Conservation (phyloP, 768 basidiomycete species). For the Mycena indigotica region DNA sequence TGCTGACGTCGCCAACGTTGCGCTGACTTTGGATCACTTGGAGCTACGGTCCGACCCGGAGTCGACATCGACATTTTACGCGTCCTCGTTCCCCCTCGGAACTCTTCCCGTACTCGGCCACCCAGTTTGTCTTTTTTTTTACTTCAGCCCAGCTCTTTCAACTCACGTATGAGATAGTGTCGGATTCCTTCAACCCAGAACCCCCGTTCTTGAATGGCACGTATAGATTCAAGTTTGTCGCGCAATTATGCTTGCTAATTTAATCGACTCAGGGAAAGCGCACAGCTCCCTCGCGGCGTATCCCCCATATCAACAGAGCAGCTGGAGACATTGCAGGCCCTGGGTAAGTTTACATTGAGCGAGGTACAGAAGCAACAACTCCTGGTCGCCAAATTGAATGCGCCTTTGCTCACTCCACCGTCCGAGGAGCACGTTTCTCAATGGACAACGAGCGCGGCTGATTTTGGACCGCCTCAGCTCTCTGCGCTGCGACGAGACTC, state of each 20-base stretch:
- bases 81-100: too few relatives aligned
- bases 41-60: too few relatives aligned
- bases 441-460: not conserved
- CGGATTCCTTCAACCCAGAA: not conserved
- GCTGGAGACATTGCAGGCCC: too few relatives aligned
- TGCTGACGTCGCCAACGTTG: not conserved
- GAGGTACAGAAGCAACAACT: not conserved
- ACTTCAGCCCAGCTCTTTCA: too few relatives aligned
- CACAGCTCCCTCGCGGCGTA: not conserved
- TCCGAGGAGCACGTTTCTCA: not conserved
- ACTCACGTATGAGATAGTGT: too few relatives aligned
- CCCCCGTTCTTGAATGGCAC: too few relatives aligned
- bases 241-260: not conserved
- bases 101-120: too few relatives aligned
- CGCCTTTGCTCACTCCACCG: not conserved
- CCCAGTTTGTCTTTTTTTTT: too few relatives aligned
- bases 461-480: not conserved
- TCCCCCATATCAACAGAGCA: not conserved
- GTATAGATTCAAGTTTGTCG: not conserved
- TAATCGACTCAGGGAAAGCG: not conserved
- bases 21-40: too few relatives aligned
- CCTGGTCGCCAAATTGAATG: not conserved
- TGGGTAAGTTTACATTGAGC: not conserved
- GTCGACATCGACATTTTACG: too few relatives aligned
- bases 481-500: not conserved